phyloP scores from a whole-genome alignment of 2,329 filamentous ascomycete species.

The Pleoardoris graminearum region DNA sequence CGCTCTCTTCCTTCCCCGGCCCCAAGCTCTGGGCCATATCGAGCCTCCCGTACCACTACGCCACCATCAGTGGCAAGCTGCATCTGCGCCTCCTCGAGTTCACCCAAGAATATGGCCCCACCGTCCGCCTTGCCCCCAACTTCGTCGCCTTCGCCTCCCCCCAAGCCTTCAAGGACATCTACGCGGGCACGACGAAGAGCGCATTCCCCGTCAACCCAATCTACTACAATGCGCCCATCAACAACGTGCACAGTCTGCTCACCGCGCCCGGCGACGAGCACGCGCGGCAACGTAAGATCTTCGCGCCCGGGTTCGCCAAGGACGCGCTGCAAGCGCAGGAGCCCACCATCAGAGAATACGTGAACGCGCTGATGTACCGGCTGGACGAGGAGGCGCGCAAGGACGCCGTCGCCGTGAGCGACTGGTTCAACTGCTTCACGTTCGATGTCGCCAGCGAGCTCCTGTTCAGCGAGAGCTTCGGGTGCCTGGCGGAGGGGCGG shows the following conservation, averaged over 20 bases:
- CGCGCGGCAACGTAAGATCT: constrained; percentile 23
- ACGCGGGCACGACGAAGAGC: constrained; percentile 27
- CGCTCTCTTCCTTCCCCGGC: constrained; percentile 44
- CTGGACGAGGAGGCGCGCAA: neutral
- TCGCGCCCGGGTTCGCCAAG: constrained; percentile 43
- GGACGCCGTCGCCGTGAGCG: neutral
- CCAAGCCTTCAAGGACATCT: constrained; percentile 44
- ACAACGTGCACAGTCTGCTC: constrained; percentile 12
- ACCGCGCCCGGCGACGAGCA: constrained; percentile 29
- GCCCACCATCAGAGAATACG: constrained; percentile 35
- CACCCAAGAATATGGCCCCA: constrained; percentile 5
- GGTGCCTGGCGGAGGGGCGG: constrained; percentile 30
- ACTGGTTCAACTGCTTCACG: constrained; percentile 16
- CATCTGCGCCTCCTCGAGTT: constrained; percentile 9
- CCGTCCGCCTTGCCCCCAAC: constrained; percentile 11
- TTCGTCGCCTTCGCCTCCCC: constrained; percentile 36
- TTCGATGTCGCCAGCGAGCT: constrained; percentile 47
- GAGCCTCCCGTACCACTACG: constrained; percentile 26
- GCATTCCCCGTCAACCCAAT: constrained; percentile 22
- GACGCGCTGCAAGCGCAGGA: constrained; percentile 43
- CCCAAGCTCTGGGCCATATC: constrained; percentile 37
- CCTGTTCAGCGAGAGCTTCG: constrained; percentile 54
- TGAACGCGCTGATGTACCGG: constrained; percentile 34
- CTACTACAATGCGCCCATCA: constrained; percentile 3
- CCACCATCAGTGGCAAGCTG: constrained; percentile 14